A percentile compares a stretch with the other conserved stretches of the same genome.
Conservation (phyloP, 306 rosid species). For the Glycine tomentella region DNA sequence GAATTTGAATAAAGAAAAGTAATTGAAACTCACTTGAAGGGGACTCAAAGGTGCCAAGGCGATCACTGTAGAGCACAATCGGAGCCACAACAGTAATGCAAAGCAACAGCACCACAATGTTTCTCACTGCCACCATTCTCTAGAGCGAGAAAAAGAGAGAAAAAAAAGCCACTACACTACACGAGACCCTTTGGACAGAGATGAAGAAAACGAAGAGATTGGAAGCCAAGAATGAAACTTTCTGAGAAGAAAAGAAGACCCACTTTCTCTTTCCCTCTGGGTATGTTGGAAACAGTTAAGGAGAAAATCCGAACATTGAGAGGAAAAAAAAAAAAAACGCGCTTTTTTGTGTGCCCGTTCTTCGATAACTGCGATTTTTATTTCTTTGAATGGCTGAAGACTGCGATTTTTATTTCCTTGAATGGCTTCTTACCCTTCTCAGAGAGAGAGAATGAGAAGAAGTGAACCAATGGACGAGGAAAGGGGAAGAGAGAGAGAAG, state of each 20-base stretch:
- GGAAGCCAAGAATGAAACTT: constrained; percentile 38
- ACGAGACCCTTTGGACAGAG: not conserved
- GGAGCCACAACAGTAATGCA: constrained; percentile 89
- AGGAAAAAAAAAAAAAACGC: not conserved
- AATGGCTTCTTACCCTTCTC: constrained; percentile 6
- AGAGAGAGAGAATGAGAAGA: not conserved
- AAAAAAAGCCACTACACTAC: not conserved
- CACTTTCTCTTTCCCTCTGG: constrained; percentile 38
- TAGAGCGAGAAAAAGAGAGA: not conserved
- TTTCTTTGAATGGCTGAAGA: no score
- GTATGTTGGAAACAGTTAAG: constrained; percentile 2
- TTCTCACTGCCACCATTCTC: constrained; percentile 69
- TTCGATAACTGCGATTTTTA: not conserved
- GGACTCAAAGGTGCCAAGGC: constrained; percentile 64
- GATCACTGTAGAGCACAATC: constrained; percentile 84
- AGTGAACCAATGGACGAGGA: constrained; percentile 19
- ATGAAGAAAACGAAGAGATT: not conserved
- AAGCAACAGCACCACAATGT: constrained; percentile 72
- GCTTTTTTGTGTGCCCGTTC: not conserved
- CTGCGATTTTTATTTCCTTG: constrained; percentile 1
- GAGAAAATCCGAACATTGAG: constrained; percentile 25
- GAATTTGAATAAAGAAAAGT: not conserved
- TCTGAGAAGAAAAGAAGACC: constrained; percentile 34
- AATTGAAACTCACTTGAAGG: constrained; percentile 64
- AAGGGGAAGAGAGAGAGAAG: not conserved